Evolutionary conservation across 2,329 filamentous ascomycete genomes (phyloP).

Genomic region (Chrysoporthe austroafricana): DNA sequence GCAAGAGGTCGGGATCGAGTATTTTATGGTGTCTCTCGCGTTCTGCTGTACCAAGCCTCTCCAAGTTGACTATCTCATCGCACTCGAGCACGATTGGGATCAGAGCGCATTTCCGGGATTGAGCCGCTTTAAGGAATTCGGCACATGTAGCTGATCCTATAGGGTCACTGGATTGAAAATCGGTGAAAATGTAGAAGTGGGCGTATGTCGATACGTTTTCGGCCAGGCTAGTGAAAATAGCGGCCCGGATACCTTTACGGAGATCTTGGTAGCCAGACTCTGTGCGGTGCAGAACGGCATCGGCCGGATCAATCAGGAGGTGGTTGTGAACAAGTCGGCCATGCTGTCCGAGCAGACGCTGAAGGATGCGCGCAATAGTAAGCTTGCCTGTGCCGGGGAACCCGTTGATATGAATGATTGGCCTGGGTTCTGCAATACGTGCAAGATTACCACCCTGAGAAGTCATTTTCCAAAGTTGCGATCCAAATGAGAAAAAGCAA

Average conservation of each 20-base stretch:
- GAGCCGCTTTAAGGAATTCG: not conserved
- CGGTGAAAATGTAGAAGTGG: not conserved
- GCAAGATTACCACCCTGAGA: not conserved
- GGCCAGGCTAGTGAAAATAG: not conserved
- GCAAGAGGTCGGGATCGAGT: not conserved
- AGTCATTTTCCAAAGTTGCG: not conserved
- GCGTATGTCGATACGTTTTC: not conserved
- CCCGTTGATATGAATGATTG: not conserved
- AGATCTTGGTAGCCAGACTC: not conserved
- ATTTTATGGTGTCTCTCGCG: not conserved
- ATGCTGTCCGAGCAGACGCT: constrained; percentile 1
- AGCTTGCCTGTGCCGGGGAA: not conserved
- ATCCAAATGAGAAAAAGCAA: not conserved
- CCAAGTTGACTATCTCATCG: not conserved
- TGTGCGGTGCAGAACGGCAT: not conserved
- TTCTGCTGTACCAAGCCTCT: not conserved
- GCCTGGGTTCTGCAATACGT: not conserved
- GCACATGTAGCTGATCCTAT: not conserved
- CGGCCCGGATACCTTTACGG: not conserved
- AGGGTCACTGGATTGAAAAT: not conserved
- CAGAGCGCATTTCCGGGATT: not conserved
- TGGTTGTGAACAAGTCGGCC: constrained; percentile 3
- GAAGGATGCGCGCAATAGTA: not conserved
- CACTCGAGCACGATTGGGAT: not conserved
- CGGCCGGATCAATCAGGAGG: not conserved